These are phyloP conservation scores for Tricholomella constricta DNA, from an alignment of 768 basidiomycete genomes.

Conservation along the genomic window DNA sequence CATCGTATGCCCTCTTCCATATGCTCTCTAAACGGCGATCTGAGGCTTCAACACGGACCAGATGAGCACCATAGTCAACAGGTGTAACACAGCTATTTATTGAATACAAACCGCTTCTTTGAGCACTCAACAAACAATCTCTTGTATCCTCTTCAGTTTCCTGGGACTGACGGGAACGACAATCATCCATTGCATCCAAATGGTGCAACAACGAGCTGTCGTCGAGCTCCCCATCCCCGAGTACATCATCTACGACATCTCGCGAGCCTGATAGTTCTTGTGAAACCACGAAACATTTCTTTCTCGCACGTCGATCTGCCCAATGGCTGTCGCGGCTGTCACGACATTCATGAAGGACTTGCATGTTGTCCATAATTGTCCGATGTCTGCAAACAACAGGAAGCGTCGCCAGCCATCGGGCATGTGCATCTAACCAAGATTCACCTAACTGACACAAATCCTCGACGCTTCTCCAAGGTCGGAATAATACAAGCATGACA, in stretches of 20 bases:
- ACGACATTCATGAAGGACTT: too few relatives aligned
- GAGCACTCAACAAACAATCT: background rate
- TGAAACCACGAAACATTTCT: background rate
- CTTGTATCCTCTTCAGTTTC: background rate
- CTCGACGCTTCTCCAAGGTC: conserved; percentile 35
- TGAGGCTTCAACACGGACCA: too few relatives aligned
- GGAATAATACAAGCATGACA: conserved; percentile 44
- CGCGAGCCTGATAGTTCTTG: background rate
- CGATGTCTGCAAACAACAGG: background rate
- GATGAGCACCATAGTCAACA: too few relatives aligned
- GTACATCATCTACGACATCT: background rate
- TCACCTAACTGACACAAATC: conserved; percentile 24
- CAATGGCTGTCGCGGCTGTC: background rate
- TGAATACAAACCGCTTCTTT: background rate
- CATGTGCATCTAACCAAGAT: conserved; percentile 36
- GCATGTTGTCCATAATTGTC: background rate
- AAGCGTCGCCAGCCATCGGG: conserved; percentile 18
- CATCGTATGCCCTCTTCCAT: too few relatives aligned
- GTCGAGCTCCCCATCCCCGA: background rate
- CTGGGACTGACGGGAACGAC: background rate
- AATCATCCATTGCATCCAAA: background rate
- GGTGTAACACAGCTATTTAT: too few relatives aligned
- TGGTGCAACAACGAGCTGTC: background rate
- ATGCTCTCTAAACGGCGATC: too few relatives aligned
- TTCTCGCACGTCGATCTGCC: background rate